A percentile compares a stretch with the other conserved stretches of the same genome.
phyloP scores from a whole-genome alignment of 2,329 filamentous ascomycete genomes.

The Cladophialophora psammophila region DNA sequence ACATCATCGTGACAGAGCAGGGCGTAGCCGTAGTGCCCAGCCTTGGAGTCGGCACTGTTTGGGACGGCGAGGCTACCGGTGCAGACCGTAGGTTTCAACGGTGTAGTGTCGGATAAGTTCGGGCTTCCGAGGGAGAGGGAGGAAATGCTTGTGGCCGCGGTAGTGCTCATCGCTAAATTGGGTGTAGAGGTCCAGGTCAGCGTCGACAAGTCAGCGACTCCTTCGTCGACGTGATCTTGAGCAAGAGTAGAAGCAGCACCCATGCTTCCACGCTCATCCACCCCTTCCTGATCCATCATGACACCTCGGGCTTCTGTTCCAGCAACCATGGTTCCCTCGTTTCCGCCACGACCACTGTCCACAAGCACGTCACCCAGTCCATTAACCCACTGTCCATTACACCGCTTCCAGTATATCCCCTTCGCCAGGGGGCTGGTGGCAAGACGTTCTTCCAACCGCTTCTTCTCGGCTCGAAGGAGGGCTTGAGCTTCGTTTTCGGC shows the following conservation, averaged over 20 bases:
- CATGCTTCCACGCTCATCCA: not conserved
- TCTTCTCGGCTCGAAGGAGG: slow-evolving; percentile 11
- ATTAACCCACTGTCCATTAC: slow-evolving; percentile 34
- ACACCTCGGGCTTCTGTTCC: too few relatives aligned
- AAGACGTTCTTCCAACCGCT: slow-evolving; percentile 20
- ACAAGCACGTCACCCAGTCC: slow-evolving; percentile 19
- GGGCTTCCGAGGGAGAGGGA: not conserved
- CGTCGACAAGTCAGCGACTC: not conserved
- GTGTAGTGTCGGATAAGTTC: not conserved
- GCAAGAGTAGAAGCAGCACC: not conserved
- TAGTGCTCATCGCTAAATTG: not conserved
- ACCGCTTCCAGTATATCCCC: slow-evolving; percentile 32
- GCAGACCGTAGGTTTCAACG: too few relatives aligned
- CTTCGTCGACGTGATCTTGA: not conserved
- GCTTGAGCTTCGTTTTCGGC: not conserved
- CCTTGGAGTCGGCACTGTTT: too few relatives aligned
- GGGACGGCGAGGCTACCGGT: too few relatives aligned
- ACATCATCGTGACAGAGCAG: too few relatives aligned
- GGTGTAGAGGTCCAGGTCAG: not conserved
- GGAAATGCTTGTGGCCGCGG: not conserved
- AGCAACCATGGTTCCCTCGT: not conserved
- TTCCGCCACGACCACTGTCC: not conserved
- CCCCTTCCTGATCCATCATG: too few relatives aligned
- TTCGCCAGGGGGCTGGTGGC: slow-evolving; percentile 25
- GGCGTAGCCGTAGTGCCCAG: too few relatives aligned